Conservation (phyloP, 345 rosid species). For the Abelmoschus esculentus region DNA sequence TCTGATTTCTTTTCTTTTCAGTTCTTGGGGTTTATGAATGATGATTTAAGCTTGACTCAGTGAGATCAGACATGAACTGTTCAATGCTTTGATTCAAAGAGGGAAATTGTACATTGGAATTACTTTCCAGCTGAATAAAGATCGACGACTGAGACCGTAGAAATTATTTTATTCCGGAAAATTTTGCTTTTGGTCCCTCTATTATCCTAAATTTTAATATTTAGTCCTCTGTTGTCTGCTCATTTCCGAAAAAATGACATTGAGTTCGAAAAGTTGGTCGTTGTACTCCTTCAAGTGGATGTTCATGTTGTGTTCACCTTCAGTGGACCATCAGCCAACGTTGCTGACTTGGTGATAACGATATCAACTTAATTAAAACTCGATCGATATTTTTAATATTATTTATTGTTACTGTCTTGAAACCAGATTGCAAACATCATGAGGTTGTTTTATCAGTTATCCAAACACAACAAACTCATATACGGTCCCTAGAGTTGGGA, state of each 20-base stretch:
- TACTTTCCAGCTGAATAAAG: neutral
- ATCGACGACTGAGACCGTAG: neutral
- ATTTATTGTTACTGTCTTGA: too few relatives aligned
- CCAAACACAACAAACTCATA: neutral
- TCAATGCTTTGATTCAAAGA: slow-evolving; percentile 11
- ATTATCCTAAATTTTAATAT: neutral
- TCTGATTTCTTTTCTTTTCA: neutral
- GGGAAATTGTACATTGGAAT: neutral
- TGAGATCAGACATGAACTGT: neutral
- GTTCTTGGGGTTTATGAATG: neutral
- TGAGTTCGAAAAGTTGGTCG: too few relatives aligned
- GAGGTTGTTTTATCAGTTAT: too few relatives aligned
- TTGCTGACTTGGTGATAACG: slow-evolving; percentile 3
- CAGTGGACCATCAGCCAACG: slow-evolving; percentile 38
- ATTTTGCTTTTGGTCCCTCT: neutral
- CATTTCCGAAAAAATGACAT: too few relatives aligned
- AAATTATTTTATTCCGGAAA: neutral
- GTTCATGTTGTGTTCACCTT: slow-evolving; percentile 37
- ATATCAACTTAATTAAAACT: too few relatives aligned
- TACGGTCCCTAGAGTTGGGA: neutral
- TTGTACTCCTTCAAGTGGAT: neutral
- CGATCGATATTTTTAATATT: too few relatives aligned
- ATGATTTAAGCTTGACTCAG: neutral
- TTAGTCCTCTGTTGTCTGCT: neutral
- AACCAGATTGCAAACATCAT: too few relatives aligned